These are phyloP conservation scores for Mesembryanthemum crystallinum DNA, from an alignment of 148 eudicot genomes.

Conservation along the genomic window DNA sequence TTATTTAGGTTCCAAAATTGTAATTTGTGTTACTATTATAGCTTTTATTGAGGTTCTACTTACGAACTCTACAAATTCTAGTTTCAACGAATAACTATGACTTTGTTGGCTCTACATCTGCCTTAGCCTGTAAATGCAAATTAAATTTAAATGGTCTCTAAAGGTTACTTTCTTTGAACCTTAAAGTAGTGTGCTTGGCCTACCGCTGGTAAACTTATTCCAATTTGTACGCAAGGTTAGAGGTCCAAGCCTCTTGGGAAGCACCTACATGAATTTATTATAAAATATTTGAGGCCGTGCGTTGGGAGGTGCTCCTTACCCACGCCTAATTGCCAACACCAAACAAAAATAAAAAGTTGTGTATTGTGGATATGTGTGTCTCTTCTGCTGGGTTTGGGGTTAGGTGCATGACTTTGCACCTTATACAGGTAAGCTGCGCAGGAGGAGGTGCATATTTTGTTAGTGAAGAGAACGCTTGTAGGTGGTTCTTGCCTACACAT, in stretches of 20 bases:
- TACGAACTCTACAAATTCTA: neutral
- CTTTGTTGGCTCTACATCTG: neutral
- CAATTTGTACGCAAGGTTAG: too few species aligned
- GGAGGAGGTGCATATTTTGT: neutral
- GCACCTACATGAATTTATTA: too few species aligned
- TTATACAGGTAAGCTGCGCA: neutral
- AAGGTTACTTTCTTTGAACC: neutral
- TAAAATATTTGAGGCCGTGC: too few species aligned
- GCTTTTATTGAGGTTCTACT: neutral
- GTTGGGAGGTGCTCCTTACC: too few species aligned
- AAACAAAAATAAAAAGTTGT: too few species aligned
- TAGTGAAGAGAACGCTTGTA: too few species aligned
- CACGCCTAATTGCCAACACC: too few species aligned
- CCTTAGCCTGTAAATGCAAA: neutral
- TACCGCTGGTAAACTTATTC: too few species aligned
- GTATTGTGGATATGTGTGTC: neutral
- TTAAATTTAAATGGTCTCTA: neutral
- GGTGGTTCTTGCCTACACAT: too few species aligned
- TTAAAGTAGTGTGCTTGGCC: neutral
- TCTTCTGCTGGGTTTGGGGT: neutral
- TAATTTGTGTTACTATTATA: neutral
- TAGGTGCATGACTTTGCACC: neutral
- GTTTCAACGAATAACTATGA: too few species aligned
- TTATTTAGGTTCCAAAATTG: neutral
- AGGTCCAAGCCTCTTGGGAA: too few species aligned